phyloP scores from a whole-genome alignment of 331 rosid genomes.

The Phaseolus coccineus region DNA sequence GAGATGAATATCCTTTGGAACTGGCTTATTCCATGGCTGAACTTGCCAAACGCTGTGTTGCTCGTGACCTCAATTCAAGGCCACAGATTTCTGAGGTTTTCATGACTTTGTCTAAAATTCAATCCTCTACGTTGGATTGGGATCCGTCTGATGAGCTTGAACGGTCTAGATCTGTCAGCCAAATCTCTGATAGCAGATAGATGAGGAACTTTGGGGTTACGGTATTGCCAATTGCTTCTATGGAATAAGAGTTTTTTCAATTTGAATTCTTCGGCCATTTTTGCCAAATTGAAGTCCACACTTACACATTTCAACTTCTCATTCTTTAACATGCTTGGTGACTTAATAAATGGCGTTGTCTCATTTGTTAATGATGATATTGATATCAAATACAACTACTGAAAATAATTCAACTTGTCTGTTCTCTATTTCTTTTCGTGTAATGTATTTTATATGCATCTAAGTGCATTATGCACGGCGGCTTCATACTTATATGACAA shows the following conservation, averaged over 20 bases:
- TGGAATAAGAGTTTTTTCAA: not conserved
- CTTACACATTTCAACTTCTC: not conserved
- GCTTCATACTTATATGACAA: not conserved
- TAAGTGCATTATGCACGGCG: not conserved
- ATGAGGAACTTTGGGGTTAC: not conserved
- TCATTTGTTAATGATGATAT: not conserved
- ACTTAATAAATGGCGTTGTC: not conserved
- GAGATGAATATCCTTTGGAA: slow-evolving; percentile 68
- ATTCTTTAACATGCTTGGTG: slow-evolving; percentile 14
- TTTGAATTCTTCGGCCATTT: slow-evolving; percentile 1
- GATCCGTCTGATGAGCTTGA: slow-evolving; percentile 66
- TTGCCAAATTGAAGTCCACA: slow-evolving; percentile 5
- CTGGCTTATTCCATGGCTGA: slow-evolving; percentile 74
- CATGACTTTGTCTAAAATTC: slow-evolving; percentile 67
- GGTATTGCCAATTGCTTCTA: slow-evolving; percentile 12
- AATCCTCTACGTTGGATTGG: slow-evolving; percentile 67
- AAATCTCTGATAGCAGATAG: slow-evolving; percentile 44
- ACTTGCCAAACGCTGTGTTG: slow-evolving; percentile 67
- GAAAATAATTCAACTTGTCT: slow-evolving; percentile 14
- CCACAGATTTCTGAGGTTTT: slow-evolving; percentile 62
- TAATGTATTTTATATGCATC: not conserved
- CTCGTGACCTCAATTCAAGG: slow-evolving; percentile 54
- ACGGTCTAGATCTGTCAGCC: slow-evolving; percentile 48
- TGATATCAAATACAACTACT: not conserved
- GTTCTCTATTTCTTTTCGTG: not conserved